A percentile compares a stretch with the other conserved stretches of the same genome.
phyloP scores from a whole-genome alignment of 2,329 filamentous ascomycete species.

The Penicillium expansum region DNA sequence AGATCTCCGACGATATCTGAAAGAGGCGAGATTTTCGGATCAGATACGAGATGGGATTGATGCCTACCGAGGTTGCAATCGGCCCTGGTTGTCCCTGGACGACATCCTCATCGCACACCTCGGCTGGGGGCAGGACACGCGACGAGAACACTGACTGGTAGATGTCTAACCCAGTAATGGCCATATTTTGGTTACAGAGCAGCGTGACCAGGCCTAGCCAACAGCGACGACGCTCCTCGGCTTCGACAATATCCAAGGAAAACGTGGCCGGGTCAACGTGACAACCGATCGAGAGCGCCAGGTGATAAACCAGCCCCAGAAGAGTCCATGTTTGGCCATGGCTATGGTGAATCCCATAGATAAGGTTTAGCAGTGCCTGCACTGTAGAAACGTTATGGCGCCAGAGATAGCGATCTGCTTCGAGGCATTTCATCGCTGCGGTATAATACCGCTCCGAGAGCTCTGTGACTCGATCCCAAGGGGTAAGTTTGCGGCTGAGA shows the following conservation, averaged over 20 bases:
- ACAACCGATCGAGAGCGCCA: slow-evolving; percentile 31
- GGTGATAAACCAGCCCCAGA: slow-evolving; percentile 29
- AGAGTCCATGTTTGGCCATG: slow-evolving; percentile 31
- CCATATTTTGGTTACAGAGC: no score
- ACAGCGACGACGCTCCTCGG: background rate
- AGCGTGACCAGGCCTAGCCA: no score
- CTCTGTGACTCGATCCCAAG: slow-evolving; percentile 19
- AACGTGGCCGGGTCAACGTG: slow-evolving; percentile 32
- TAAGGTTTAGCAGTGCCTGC: slow-evolving; percentile 30
- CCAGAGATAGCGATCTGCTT: slow-evolving; percentile 32
- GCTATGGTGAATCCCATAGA: slow-evolving; percentile 32
- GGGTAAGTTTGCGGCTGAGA: slow-evolving; percentile 21
- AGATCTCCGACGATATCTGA: background rate
- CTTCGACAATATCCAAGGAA: slow-evolving; percentile 22
- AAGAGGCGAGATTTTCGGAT: background rate
- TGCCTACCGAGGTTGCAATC: no score
- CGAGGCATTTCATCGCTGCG: slow-evolving; percentile 30
- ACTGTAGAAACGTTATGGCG: slow-evolving; percentile 30
- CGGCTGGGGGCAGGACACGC: no score
- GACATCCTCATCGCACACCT: no score
- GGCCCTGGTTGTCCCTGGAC: no score
- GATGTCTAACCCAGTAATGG: no score
- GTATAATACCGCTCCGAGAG: slow-evolving; percentile 27
- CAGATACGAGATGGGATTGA: slow-evolving; percentile 3
- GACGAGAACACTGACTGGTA: no score